Base-by-base conservation (phyloP, 768 basidiomycete species). In the Boletus bicolor region DNA sequence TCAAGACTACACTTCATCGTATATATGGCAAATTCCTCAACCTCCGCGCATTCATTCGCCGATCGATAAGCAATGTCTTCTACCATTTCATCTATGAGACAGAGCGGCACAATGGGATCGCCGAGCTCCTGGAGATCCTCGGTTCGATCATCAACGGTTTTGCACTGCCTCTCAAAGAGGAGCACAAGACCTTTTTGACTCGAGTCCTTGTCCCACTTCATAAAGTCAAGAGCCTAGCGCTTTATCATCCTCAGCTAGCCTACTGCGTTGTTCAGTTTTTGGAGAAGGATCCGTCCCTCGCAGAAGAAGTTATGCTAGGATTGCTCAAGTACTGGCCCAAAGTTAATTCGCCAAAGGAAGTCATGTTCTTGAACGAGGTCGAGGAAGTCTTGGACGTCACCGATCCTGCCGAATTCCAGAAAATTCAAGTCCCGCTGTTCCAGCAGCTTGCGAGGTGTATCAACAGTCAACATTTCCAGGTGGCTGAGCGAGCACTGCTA, bases 101-200 rank as follows among this genome's bases (percentile, higher is more conserved):
- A 1, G 97, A 99, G 70, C 86, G 97, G 45, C 96, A 99, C 79
- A 99, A 99, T 69, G 97, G 97, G 36, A 98, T 99, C 64, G 97
- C 97, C 30, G 97, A 99, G 71, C 82, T 99, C 47, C 79, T 99
- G 53, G 97, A 99, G 73, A 99, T 99, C 57, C 81, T 99, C 44
- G 97, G 97, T 12, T 98, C 95, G 24, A 99, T 99, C 75, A 99
- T 99, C 82, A 99, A 99, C 65, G 97, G 97, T 35, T 99, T 99
- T 67, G 96, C 96, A 12, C 76, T 98, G 6, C 97, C 97, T 42
- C 83, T 99, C 67, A 99, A 99, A 76, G 94, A 98, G 46, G 97
- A 99, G 72, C 97, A 99, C 85, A 98, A 98, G 78, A 93, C 79
- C 1, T 99, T 99, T 81, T 79, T 99, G 62, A 91, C 91, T 34